phyloP scores from a whole-genome alignment of 148 eudicot species.

The Beta vulgaris region DNA sequence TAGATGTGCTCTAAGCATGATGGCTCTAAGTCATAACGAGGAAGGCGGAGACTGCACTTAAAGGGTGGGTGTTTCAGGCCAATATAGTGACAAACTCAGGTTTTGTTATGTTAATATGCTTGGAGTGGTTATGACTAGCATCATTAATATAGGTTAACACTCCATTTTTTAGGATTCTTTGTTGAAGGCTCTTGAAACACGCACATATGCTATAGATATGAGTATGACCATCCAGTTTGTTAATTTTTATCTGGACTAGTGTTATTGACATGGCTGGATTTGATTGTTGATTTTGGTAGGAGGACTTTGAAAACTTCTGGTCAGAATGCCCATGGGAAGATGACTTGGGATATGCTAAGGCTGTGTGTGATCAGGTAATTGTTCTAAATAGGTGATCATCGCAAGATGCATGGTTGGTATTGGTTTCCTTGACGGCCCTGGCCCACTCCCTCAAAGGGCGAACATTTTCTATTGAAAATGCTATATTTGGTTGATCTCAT shows the following conservation, averaged over 20 bases:
- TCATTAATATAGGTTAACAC: neutral
- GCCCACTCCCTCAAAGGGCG: neutral
- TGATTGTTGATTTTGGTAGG: conserved; percentile 42
- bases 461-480: neutral
- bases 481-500: conserved; percentile 4
- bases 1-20: neutral
- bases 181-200: neutral
- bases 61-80: too few species aligned
- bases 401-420: neutral
- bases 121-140: neutral
- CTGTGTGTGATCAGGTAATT: conserved; percentile 85
- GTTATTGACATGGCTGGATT: neutral
- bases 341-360: conserved; percentile 77
- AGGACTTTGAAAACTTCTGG: conserved; percentile 94
- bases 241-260: neutral
- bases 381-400: neutral
- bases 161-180: neutral
- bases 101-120: neutral
- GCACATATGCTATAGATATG: neutral
- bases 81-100: neutral
- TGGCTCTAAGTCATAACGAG: too few species aligned
- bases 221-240: neutral
- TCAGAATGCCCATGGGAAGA: conserved; percentile 98
- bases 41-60: too few species aligned
- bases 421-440: neutral